A percentile compares a stretch with the other conserved stretches of the same genome.
Evolutionary conservation across 2,329 filamentous ascomycete genomes (phyloP).

Genomic region (Trematosphaeria pertusa): DNA sequence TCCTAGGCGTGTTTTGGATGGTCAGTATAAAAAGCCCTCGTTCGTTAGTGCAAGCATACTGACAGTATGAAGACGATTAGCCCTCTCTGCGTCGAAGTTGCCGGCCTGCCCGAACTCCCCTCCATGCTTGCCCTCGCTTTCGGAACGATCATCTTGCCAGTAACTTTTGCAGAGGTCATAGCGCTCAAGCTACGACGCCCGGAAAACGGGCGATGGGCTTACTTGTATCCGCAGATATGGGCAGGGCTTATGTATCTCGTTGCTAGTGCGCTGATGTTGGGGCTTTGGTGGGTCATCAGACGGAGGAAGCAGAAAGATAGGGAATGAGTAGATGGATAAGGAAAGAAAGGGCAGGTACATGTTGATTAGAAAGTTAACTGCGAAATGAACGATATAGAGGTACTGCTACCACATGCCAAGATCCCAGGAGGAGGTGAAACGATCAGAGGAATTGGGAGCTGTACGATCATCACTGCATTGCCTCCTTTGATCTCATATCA

Average conservation of each 20-base stretch:
- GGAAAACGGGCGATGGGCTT: conserved; percentile 24
- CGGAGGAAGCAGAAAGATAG: neutral
- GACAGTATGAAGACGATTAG: conserved; percentile 41
- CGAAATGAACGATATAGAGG: too few relatives aligned
- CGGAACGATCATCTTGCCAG: conserved; percentile 46
- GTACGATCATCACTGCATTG: too few relatives aligned
- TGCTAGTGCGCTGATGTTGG: conserved; percentile 41
- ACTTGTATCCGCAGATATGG: conserved; percentile 51
- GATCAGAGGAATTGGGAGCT: too few relatives aligned
- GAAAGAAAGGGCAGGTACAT: too few relatives aligned
- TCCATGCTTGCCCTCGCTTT: conserved; percentile 50
- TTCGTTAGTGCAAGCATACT: neutral
- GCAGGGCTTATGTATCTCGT: conserved; percentile 44
- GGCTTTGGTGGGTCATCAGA: conserved; percentile 14
- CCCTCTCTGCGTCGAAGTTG: conserved; percentile 51
- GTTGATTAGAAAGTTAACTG: too few relatives aligned
- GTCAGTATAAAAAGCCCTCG: conserved; percentile 25
- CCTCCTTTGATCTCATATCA: too few relatives aligned
- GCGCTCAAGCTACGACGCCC: conserved; percentile 49
- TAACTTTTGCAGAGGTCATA: conserved; percentile 48
- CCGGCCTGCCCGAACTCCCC: conserved; percentile 49
- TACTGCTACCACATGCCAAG: too few relatives aligned
- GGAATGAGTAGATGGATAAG: too few relatives aligned
- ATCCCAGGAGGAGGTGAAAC: too few relatives aligned
- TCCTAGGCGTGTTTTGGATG: conserved; percentile 59